Percentiles rank a stretch among this genome's conserved stretches.
Evolutionary conservation across 1,139 yeast genomes (phyloP).

Genomic region (Debaryomycetaceae sp.): DNA sequence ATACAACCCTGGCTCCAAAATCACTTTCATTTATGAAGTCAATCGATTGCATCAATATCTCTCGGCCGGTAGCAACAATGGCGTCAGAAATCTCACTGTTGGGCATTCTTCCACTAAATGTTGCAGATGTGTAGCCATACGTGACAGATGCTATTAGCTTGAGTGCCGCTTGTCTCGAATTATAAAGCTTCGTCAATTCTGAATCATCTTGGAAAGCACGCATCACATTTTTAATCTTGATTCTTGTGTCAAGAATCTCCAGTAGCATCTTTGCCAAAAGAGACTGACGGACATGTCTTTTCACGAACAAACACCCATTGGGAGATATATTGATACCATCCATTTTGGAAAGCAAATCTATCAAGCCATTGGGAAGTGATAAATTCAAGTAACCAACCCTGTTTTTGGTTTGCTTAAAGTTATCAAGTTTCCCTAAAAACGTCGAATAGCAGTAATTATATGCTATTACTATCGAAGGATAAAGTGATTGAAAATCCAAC

Average conservation of each 20-base stretch:
- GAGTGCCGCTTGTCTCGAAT: slow-evolving; percentile 80
- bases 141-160: slow-evolving; percentile 93
- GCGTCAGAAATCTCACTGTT: slow-evolving; percentile 93
- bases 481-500: slow-evolving; percentile 87
- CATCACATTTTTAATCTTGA: slow-evolving; percentile 76
- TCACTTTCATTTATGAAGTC: slow-evolving; percentile 57
- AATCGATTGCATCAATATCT: slow-evolving; percentile 70
- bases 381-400: slow-evolving; percentile 41
- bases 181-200: slow-evolving; percentile 53
- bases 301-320: slow-evolving; percentile 79
- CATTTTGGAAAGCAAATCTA: slow-evolving; percentile 50
- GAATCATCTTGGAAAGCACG: slow-evolving; percentile 42
- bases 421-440: slow-evolving; percentile 64
- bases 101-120: slow-evolving; percentile 96
- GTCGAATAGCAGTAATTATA: slow-evolving; percentile 92
- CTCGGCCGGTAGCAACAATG: slow-evolving; percentile 88
- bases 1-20: slow-evolving; percentile 91
- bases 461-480: slow-evolving; percentile 90
- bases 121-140: slow-evolving; percentile 92
- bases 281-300: slow-evolving; percentile 63
- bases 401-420: slow-evolving; percentile 40
- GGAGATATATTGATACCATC: slow-evolving; percentile 66
- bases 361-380: slow-evolving; percentile 53
- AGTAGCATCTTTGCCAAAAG: slow-evolving; percentile 77
- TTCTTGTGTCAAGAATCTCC: slow-evolving; percentile 76